Evolutionary conservation across 202 grass and related monocot species (phyloP).

Genomic region (Setaria viridis): DNA sequence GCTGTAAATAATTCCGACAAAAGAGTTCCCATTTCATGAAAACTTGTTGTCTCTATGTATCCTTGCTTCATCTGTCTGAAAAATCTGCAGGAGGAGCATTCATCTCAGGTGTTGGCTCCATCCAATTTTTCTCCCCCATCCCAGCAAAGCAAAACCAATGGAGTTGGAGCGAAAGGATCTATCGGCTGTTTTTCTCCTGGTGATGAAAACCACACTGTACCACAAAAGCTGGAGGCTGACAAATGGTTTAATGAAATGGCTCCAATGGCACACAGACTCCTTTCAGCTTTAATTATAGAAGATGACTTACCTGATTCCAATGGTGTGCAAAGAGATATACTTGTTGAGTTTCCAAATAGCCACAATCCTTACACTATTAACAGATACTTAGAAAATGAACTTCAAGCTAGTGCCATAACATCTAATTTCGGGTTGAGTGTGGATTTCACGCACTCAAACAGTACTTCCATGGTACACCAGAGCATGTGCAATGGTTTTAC

Average conservation of each 20-base stretch:
- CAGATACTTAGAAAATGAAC: slow-evolving; percentile 52
- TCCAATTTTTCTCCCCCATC: slow-evolving; percentile 52
- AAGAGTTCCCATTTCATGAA: not conserved
- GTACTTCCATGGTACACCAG: slow-evolving; percentile 42
- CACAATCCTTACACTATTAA: slow-evolving; percentile 44
- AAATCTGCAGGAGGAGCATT: slow-evolving; percentile 47
- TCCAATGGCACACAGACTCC: slow-evolving; percentile 75
- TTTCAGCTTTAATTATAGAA: slow-evolving; percentile 80
- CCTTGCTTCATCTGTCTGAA: not conserved
- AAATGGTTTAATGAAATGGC: slow-evolving; percentile 63
- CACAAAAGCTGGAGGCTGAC: slow-evolving; percentile 46
- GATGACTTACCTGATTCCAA: slow-evolving; percentile 52
- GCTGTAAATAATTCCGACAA: not conserved
- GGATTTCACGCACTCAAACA: slow-evolving; percentile 58
- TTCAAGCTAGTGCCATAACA: slow-evolving; percentile 52
- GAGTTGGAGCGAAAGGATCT: slow-evolving; percentile 45
- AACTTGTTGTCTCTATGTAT: slow-evolving; percentile 1
- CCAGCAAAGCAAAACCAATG: slow-evolving; percentile 51
- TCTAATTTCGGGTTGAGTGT: slow-evolving; percentile 48
- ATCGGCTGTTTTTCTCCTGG: slow-evolving; percentile 31
- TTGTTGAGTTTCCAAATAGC: slow-evolving; percentile 50
- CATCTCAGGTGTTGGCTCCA: slow-evolving; percentile 45
- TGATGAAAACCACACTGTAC: slow-evolving; percentile 31
- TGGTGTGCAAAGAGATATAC: slow-evolving; percentile 41
- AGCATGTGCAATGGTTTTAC: slow-evolving; percentile 58